A percentile compares a stretch with the other conserved stretches of the same genome.
phyloP scores from a whole-genome alignment of 768 basidiomycete genomes.

The Glaciozyma antarctica region DNA sequence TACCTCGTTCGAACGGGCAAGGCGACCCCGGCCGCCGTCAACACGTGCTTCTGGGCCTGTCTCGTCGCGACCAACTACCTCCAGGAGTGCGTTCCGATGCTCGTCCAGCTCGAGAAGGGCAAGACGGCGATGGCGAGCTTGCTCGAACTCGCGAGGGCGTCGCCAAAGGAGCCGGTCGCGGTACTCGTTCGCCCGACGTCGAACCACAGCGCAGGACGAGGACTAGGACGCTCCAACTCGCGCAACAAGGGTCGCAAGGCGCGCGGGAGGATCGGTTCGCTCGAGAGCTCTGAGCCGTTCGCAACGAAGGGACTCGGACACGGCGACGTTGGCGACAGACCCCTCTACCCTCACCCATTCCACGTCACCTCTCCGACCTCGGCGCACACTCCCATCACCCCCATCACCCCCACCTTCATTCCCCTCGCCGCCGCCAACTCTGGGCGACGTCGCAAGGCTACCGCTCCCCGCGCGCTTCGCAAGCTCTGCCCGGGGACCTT shows the following conservation, averaged over 20 bases:
- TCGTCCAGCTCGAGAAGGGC: constrained; percentile 68
- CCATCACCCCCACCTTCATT: constrained; percentile 20
- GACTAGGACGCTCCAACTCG: not conserved
- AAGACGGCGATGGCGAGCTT: constrained; percentile 69
- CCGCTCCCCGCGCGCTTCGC: constrained; percentile 36
- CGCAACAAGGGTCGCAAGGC: not conserved
- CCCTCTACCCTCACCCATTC: constrained; percentile 20
- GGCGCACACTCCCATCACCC: constrained; percentile 9
- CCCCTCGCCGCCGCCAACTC: constrained; percentile 15
- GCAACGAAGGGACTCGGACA: not conserved
- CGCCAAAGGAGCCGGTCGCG: not conserved
- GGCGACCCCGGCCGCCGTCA: constrained; percentile 63
- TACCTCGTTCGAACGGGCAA: constrained; percentile 73
- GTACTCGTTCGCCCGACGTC: not conserved
- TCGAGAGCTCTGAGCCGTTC: not conserved
- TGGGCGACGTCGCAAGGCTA: not conserved
- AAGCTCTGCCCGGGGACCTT: constrained; percentile 59
- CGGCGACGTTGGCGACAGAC: not conserved
- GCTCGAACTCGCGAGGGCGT: constrained; percentile 51
- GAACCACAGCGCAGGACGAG: not conserved
- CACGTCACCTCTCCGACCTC: constrained; percentile 12
- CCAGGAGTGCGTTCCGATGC: constrained; percentile 74
- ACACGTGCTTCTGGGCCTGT: constrained; percentile 98
- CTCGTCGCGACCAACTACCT: constrained; percentile 78
- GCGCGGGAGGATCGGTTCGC: not conserved